Evolutionary conservation across 2,329 filamentous ascomycete genomes (phyloP).

Genomic region (Neofusicoccum sp.): DNA sequence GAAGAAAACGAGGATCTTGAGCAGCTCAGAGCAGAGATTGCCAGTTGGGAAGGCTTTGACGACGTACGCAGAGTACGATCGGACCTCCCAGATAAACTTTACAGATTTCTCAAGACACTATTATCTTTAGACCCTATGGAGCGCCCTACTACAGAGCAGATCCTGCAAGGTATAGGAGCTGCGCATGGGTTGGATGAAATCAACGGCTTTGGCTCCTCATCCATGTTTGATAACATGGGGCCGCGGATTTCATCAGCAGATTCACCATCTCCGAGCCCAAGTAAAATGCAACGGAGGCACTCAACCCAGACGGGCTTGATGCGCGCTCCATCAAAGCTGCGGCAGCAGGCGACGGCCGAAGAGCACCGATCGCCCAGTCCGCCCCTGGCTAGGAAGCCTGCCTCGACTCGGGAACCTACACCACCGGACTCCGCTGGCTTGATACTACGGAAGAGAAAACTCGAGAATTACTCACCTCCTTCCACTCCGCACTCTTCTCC

Average conservation of each 20-base stretch:
- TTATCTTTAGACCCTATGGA: slow-evolving; percentile 76
- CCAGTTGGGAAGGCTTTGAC: slow-evolving; percentile 83
- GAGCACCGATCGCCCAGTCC: slow-evolving; percentile 38
- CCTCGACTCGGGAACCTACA: background rate
- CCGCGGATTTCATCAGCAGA: slow-evolving; percentile 51
- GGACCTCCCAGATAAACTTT: slow-evolving; percentile 84
- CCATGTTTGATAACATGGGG: slow-evolving; percentile 36
- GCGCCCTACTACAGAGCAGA: slow-evolving; percentile 83
- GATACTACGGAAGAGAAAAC: slow-evolving; percentile 15
- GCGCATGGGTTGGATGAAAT: slow-evolving; percentile 57
- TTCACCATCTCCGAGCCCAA: slow-evolving; percentile 38
- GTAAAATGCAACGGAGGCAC: slow-evolving; percentile 29
- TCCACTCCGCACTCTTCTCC: background rate
- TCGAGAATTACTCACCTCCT: slow-evolving; percentile 9
- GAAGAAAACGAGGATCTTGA: slow-evolving; percentile 94
- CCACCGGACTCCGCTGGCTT: slow-evolving; percentile 11
- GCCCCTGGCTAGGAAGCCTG: slow-evolving; percentile 22
- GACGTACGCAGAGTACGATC: slow-evolving; percentile 73
- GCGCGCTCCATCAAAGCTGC: slow-evolving; percentile 38
- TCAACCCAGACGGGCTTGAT: slow-evolving; percentile 28
- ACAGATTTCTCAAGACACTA: slow-evolving; percentile 78
- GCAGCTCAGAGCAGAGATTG: slow-evolving; percentile 80
- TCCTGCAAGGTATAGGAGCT: slow-evolving; percentile 74
- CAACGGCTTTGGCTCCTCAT: slow-evolving; percentile 40
- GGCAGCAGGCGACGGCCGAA: slow-evolving; percentile 34